Evolutionary conservation across 495 filamentous ascomycete genomes (phyloP), one percentile per base, ranked within the genome.

Genomic region (Lasiosphaeria hispida): DNA sequence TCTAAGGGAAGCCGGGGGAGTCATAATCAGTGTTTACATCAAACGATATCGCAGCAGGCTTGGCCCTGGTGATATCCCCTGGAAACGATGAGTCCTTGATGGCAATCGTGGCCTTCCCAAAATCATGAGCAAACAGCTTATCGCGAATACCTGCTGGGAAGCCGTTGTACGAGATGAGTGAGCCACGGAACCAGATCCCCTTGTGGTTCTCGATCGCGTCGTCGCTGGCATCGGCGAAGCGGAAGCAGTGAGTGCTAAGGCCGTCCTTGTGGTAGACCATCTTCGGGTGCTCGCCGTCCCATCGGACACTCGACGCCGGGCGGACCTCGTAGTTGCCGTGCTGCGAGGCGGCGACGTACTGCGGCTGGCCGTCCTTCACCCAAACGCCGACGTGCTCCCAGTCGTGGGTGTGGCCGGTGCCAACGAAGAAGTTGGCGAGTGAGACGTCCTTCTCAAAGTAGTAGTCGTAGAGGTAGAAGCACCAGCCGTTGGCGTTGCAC

Each of bases 331-430:
- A 78, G 2, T 57, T 53, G 13, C 75, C 75, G 48, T 78, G 75
- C 49, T 70, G 68, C 53, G 71, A 74, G 1, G 60, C 72, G 3
- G 58, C 70, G 4, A 77, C 76, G 34, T 65, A 72, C 48, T 71
- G 58, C 17, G 70, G 64, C 53, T 43, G 53, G 17, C 65, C 65
- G 43, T 66, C 45, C 41, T 65, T 59, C 1, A 71, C 70, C 68
- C 74, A 78, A 14, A 78, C 76, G 2, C 65, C 72, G 19, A 78
- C 68, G 65, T 78, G 76, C 64, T 78, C 76, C 75, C 76, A 78
- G 64, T 78, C 76, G 66, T 78, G 72, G 1, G 60, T 62, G 55
- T 77, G 75, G 15, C 75, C 73, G 5, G 41, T 71, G 3, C 42
- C 49, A 38, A 73, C 70, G 13, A 66, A 4, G 37, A 74, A 60